Conservation (phyloP, 2,329 filamentous ascomycete species). For the Alternaria sp. region DNA sequence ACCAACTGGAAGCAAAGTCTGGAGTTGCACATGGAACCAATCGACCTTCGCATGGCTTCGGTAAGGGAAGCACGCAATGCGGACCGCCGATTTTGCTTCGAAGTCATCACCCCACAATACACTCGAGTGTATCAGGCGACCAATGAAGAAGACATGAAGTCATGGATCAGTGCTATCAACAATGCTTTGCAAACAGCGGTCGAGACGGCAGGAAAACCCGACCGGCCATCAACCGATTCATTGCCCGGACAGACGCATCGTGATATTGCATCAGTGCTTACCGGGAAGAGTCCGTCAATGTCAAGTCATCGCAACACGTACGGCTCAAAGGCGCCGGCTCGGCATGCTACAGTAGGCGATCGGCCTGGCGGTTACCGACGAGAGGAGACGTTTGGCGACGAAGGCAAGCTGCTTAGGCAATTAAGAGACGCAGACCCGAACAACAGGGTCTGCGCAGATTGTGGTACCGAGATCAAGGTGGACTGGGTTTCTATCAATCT, state of each 20-base stretch:
- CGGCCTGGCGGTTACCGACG: slow-evolving; percentile 73
- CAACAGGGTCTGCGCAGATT: slow-evolving; percentile 94
- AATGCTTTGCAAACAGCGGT: slow-evolving; percentile 96
- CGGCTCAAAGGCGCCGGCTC: slow-evolving; percentile 69
- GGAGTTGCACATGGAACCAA: slow-evolving; percentile 96
- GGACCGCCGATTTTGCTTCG: slow-evolving; percentile 95
- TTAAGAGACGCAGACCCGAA: slow-evolving; percentile 90
- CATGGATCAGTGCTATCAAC: slow-evolving; percentile 95
- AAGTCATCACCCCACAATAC: slow-evolving; percentile 95
- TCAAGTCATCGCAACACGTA: slow-evolving; percentile 63
- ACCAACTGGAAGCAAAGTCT: slow-evolving; percentile 99
- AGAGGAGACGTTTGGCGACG: slow-evolving; percentile 79
- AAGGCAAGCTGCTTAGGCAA: slow-evolving; percentile 83
- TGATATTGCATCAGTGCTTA: slow-evolving; percentile 91
- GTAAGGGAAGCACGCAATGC: slow-evolving; percentile 94
- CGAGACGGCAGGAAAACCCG: slow-evolving; percentile 72
- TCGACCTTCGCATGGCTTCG: slow-evolving; percentile 95
- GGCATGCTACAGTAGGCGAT: slow-evolving; percentile 90
- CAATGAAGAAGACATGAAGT: slow-evolving; percentile 97
- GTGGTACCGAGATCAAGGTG: slow-evolving; percentile 87
- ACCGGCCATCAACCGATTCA: slow-evolving; percentile 61
- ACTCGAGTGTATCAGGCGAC: slow-evolving; percentile 98
- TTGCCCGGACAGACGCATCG: slow-evolving; percentile 69
- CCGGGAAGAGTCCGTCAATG: slow-evolving; percentile 84
- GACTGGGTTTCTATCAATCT: slow-evolving; percentile 99